A percentile compares a stretch with the other conserved stretches of the same genome.
phyloP scores from a whole-genome alignment of 495 filamentous ascomycete species.

The Penicillium longicatenatum region DNA sequence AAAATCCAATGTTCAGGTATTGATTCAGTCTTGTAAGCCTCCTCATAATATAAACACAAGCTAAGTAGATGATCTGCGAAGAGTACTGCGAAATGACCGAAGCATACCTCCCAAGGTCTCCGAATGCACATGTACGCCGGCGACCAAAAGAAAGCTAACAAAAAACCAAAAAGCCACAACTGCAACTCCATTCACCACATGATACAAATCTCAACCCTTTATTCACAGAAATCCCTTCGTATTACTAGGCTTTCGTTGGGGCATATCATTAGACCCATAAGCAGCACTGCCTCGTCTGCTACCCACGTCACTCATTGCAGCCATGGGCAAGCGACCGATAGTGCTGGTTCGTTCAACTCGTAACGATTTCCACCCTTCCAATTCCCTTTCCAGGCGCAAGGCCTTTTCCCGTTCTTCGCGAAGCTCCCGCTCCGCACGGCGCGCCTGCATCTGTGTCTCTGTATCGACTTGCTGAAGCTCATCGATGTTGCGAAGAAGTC shows the following conservation, averaged over 20 bases:
- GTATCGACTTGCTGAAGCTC: slow-evolving; percentile 88
- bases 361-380: slow-evolving; percentile 81
- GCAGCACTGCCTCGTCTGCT: slow-evolving; percentile 44
- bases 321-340: slow-evolving; percentile 33
- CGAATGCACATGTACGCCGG: slow-evolving; percentile 27
- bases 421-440: slow-evolving; percentile 86
- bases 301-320: slow-evolving; percentile 42
- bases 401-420: slow-evolving; percentile 86
- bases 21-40: slow-evolving; percentile 6
- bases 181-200: slow-evolving; percentile 23
- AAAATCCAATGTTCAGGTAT: background rate
- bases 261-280: slow-evolving; percentile 39
- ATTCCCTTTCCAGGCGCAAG: slow-evolving; percentile 80
- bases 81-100: slow-evolving; percentile 8
- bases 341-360: slow-evolving; percentile 60
- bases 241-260: slow-evolving; percentile 51
- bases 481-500: slow-evolving; percentile 85
- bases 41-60: slow-evolving; percentile 23
- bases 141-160: slow-evolving; percentile 11
- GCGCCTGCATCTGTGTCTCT: slow-evolving; percentile 72
- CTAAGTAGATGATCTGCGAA: slow-evolving; percentile 6
- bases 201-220: slow-evolving; percentile 16
- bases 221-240: slow-evolving; percentile 53
- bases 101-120: slow-evolving; percentile 17
- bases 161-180: slow-evolving; percentile 13